These are phyloP conservation scores for Naematelia encephala DNA, from an alignment of 768 basidiomycete species.

Conservation along the genomic window DNA sequence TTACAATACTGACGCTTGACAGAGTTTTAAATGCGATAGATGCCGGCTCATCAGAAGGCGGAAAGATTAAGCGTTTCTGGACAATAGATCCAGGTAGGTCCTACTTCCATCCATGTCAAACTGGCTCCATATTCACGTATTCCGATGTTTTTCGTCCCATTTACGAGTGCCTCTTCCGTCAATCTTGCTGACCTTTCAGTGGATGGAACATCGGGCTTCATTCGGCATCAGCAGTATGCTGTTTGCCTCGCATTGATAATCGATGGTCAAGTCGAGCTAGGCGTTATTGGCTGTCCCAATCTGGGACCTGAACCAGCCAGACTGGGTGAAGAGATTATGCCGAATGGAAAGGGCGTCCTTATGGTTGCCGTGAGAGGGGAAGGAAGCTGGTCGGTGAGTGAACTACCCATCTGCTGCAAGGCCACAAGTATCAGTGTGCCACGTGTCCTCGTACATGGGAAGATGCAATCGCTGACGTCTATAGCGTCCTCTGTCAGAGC, in stretches of 20 bases:
- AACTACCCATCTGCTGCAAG: neutral
- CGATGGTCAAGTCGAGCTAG: slow-evolving; percentile 72
- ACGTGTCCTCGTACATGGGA: no score
- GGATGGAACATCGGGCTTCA: slow-evolving; percentile 90
- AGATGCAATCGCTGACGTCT: neutral
- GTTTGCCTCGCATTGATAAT: slow-evolving; percentile 83
- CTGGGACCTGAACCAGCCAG: slow-evolving; percentile 60
- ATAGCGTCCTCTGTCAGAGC: slow-evolving; percentile 60
- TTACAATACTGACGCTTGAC: slow-evolving; percentile 20
- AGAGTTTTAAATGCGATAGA: slow-evolving; percentile 84
- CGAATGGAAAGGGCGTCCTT: slow-evolving; percentile 64
- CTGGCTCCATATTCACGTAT: no score
- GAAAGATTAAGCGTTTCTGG: slow-evolving; percentile 58
- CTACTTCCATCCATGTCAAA: neutral
- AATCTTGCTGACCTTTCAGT: slow-evolving; percentile 59
- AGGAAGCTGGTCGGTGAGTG: slow-evolving; percentile 55
- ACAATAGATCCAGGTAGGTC: slow-evolving; percentile 43
- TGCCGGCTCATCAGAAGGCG: slow-evolving; percentile 64
- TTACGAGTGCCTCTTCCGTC: neutral
- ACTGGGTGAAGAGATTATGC: slow-evolving; percentile 54
- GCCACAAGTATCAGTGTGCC: no score
- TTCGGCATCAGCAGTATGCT: slow-evolving; percentile 88
- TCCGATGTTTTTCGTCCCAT: neutral
- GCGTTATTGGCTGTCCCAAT: slow-evolving; percentile 91
- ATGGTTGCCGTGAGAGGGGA: slow-evolving; percentile 85